These are phyloP conservation scores for Tolypocladium pustulatum DNA, from an alignment of 2,329 filamentous ascomycete genomes.

Conservation along the genomic window DNA sequence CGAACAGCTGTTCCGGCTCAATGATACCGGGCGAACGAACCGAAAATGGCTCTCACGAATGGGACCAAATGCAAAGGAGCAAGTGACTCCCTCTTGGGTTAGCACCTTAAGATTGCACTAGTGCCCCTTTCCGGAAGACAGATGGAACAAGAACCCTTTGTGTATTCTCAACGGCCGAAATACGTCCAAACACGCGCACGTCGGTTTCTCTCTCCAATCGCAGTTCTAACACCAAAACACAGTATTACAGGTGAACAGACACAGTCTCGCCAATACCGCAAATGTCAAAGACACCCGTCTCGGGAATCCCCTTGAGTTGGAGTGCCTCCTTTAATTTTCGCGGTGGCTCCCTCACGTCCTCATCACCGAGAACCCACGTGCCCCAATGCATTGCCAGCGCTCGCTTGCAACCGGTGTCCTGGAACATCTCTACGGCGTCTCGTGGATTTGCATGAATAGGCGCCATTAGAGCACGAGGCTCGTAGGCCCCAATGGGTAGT, in stretches of 20 bases:
- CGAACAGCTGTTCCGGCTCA: no score
- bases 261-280: conserved; percentile 69
- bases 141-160: no score
- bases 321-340: conserved; percentile 57
- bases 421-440: conserved; percentile 75
- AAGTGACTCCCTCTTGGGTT: no score
- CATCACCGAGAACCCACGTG: conserved; percentile 67
- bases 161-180: no score
- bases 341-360: conserved; percentile 72
- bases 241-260: not conserved
- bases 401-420: conserved; percentile 62
- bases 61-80: no score
- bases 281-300: conserved; percentile 62
- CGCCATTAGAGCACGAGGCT: conserved; percentile 58
- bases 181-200: not conserved
- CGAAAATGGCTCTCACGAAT: no score
- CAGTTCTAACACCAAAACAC: not conserved
- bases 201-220: not conserved
- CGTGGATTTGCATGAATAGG: conserved; percentile 70
- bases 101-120: no score
- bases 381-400: conserved; percentile 83
- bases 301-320: conserved; percentile 48
- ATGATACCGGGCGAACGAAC: no score
- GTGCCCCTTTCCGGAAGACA: no score
- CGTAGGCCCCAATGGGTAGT: conserved; percentile 79